Conservation (phyloP, 768 basidiomycete species). For the Hortiboletus campestris region DNA sequence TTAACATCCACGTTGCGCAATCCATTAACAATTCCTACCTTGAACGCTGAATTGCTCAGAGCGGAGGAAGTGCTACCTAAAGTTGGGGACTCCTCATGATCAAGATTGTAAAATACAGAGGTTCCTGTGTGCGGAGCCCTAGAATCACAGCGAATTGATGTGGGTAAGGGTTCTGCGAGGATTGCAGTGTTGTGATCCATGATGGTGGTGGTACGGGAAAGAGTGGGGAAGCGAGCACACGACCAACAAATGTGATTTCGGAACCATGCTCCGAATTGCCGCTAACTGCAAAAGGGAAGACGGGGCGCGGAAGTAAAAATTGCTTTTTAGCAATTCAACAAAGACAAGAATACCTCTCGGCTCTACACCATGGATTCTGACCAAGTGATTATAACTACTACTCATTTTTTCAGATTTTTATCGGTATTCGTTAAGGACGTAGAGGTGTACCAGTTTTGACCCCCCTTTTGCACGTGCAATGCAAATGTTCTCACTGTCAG, state of each 20-base stretch:
- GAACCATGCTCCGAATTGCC: background rate
- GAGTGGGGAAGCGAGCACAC: constrained; percentile 15
- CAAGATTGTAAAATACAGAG: constrained; percentile 7
- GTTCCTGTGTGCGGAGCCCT: constrained; percentile 1
- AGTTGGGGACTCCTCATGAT: constrained; percentile 16
- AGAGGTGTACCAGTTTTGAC: background rate
- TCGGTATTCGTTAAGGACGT: background rate
- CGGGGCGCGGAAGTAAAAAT: no score
- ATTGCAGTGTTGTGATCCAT: constrained; percentile 14
- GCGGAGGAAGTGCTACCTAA: constrained; percentile 35
- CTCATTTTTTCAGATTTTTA: background rate
- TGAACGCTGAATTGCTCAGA: constrained; percentile 36
- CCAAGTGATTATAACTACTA: background rate
- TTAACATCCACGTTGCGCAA: constrained; percentile 53
- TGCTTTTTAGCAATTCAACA: background rate
- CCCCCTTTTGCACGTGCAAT: no score
- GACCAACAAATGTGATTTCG: constrained; percentile 14
- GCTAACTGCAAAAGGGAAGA: background rate
- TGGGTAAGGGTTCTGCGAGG: constrained; percentile 10
- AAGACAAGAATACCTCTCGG: background rate
- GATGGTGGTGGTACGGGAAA: constrained; percentile 4
- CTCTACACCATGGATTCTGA: background rate
- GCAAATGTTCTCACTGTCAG: no score
- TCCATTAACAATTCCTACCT: constrained; percentile 55
- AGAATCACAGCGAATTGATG: constrained; percentile 2